Base-by-base conservation (phyloP, 2,329 filamentous ascomycete genomes). In the Aspergillus uvarum region DNA sequence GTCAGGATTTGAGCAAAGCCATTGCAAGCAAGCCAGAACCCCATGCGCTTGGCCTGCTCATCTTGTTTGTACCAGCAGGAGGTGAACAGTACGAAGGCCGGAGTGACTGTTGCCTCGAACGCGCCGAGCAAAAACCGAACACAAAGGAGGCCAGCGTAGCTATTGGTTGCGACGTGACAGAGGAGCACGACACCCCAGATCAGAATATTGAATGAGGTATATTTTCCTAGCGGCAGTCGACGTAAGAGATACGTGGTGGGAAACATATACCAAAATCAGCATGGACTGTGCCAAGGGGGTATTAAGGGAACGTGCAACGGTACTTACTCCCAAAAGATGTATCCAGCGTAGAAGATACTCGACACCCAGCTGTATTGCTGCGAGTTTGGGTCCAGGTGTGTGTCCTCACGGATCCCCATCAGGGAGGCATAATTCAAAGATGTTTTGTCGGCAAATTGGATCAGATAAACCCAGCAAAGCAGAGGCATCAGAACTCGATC, bases 211-310 rank as follows among this genome's bases (percentile, higher is more conserved):
- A 50, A 66, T 1, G 78, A 73, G 4, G 83, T 73, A 56, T 82
- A 83, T 62, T 80, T 82, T 11, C 76, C 81, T 2, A 80, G 69
- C 0, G 80, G 81, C 8, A 84, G 68, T 1, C 77, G 76, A 21
- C 80, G 76, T 35, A 85, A 74, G 11, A 84, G 70, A 12, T 81
- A 68, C 0, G 80, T 81, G 0, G 80, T 82, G 0, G 82, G 80
- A 62, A 82, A 83, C 2, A 29, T 29, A 29, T 29, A 29, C 1
- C 26, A 29, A 29, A 29, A 29, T 29, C 26, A 29, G 26, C 26
- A 29, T 29, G 26, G 26, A 29, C 7, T 1, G 3, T 7, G 26
- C 7, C 7, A 29, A 7, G 8, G 8, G 8, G 26, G 26, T 3
- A 29, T 10, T 7, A 3, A 29, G 26, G 26, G 7, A 29, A 8